Evolutionary conservation across 306 rosid genomes (phyloP).

Genomic region (Senna tora): DNA sequence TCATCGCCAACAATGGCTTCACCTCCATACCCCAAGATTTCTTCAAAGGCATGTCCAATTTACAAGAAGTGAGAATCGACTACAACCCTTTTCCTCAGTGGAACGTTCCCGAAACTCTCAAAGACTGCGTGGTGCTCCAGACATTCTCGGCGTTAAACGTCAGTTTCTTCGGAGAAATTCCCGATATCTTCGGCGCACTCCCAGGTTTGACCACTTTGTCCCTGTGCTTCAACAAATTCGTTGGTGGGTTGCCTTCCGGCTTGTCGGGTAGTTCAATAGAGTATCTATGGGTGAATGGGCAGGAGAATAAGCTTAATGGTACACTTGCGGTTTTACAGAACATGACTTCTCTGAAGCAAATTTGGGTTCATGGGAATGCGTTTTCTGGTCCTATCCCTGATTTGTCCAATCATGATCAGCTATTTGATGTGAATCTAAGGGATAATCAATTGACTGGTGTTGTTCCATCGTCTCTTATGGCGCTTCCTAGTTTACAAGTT

Average conservation of each 20-base stretch:
- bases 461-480: slow-evolving; percentile 63
- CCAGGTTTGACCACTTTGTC: slow-evolving; percentile 52
- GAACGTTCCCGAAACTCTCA: slow-evolving; percentile 55
- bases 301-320: slow-evolving; percentile 67
- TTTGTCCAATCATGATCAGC: slow-evolving; percentile 38
- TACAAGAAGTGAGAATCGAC: slow-evolving; percentile 49
- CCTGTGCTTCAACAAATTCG: slow-evolving; percentile 55
- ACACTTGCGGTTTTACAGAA: slow-evolving; percentile 55
- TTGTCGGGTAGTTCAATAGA: slow-evolving; percentile 51
- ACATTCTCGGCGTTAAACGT: slow-evolving; percentile 48
- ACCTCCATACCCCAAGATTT: slow-evolving; percentile 54
- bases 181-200: slow-evolving; percentile 54
- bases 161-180: slow-evolving; percentile 57
- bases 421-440: slow-evolving; percentile 53
- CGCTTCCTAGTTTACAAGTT: slow-evolving; percentile 38
- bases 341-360: slow-evolving; percentile 54
- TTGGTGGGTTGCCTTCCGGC: slow-evolving; percentile 65
- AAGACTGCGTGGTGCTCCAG: slow-evolving; percentile 43
- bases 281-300: slow-evolving; percentile 67
- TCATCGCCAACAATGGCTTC: slow-evolving; percentile 60
- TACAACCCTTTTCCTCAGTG: slow-evolving; percentile 56
- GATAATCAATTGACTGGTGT: slow-evolving; percentile 76
- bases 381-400: slow-evolving; percentile 88
- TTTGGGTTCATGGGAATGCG: slow-evolving; percentile 64
- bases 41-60: slow-evolving; percentile 49